These are phyloP conservation scores for Saccharomycopsis sp. DNA, from an alignment of 805 yeast species.

Conservation along the genomic window DNA sequence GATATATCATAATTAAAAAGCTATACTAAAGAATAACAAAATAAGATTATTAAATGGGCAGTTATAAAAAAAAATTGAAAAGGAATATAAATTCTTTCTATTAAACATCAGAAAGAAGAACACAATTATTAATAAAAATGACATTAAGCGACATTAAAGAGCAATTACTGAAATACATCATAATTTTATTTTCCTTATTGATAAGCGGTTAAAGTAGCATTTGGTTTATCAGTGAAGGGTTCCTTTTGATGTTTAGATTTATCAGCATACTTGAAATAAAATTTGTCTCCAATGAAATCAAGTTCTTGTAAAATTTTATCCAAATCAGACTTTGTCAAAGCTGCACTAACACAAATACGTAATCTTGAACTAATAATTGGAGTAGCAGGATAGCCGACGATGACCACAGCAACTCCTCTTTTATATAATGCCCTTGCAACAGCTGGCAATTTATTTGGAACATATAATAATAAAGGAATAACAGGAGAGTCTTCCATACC, in stretches of 20 bases:
- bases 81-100: too few relatives aligned
- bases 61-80: too few relatives aligned
- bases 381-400: slow-evolving; percentile 97
- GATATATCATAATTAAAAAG: too few relatives aligned
- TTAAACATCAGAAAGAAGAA: too few relatives aligned
- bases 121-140: too few relatives aligned
- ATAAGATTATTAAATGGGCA: too few relatives aligned
- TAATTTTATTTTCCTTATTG: too few relatives aligned
- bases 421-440: slow-evolving; percentile 73
- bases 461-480: slow-evolving; percentile 74
- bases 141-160: too few relatives aligned
- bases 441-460: slow-evolving; percentile 93
- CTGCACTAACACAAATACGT: slow-evolving; percentile 84
- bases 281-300: slow-evolving; percentile 67
- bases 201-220: slow-evolving; percentile 8
- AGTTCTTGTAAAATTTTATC: slow-evolving; percentile 66
- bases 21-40: too few relatives aligned
- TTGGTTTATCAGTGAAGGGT: slow-evolving; percentile 16
- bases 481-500: slow-evolving; percentile 98
- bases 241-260: slow-evolving; percentile 10
- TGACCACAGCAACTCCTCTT: slow-evolving; percentile 82
- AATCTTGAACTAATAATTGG: slow-evolving; percentile 84
- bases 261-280: slow-evolving; percentile 48
- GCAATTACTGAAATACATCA: too few relatives aligned
- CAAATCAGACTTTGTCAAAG: slow-evolving; percentile 88